These are phyloP conservation scores for Amniculicola lignicola DNA, from an alignment of 495 filamentous ascomycete genomes.

Conservation along the genomic window DNA sequence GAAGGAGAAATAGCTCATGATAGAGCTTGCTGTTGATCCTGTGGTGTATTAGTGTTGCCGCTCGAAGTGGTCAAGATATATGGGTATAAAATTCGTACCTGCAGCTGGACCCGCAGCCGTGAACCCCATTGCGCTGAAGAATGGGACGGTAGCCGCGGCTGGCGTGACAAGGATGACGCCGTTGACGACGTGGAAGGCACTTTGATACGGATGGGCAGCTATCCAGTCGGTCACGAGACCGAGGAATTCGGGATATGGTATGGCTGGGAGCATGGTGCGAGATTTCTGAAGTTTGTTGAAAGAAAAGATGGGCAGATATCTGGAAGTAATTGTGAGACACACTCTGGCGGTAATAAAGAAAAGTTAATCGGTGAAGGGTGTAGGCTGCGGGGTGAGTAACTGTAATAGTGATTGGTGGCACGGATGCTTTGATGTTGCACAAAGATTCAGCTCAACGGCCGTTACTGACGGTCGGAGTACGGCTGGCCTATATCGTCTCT, in stretches of 20 bases:
- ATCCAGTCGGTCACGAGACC: slow-evolving; percentile 6
- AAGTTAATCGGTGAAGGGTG: too few species aligned
- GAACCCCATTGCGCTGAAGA: slow-evolving; percentile 11
- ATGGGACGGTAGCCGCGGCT: slow-evolving; percentile 1
- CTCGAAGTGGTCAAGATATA: neutral
- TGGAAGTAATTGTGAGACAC: too few species aligned
- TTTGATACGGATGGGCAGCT: slow-evolving; percentile 14
- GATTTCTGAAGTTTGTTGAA: too few species aligned
- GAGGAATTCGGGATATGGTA: slow-evolving; percentile 4
- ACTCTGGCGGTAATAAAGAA: too few species aligned
- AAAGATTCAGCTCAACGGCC: too few species aligned
- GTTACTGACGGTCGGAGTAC: too few species aligned
- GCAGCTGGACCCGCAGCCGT: slow-evolving; percentile 8
- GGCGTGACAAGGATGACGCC: slow-evolving; percentile 17
- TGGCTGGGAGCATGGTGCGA: too few species aligned
- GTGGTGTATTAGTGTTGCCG: neutral
- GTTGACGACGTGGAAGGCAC: slow-evolving; percentile 15
- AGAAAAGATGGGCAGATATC: too few species aligned
- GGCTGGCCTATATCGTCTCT: too few species aligned
- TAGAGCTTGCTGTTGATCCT: neutral
- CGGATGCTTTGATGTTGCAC: too few species aligned
- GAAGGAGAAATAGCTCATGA: slow-evolving; percentile 3
- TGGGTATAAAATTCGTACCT: slow-evolving; percentile 3
- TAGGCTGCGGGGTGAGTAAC: too few species aligned
- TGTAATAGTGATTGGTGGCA: too few species aligned